A percentile compares a stretch with the other conserved stretches of the same genome.
phyloP scores from a whole-genome alignment of 148 eudicot genomes.

The Heliamphora exappendiculata region DNA sequence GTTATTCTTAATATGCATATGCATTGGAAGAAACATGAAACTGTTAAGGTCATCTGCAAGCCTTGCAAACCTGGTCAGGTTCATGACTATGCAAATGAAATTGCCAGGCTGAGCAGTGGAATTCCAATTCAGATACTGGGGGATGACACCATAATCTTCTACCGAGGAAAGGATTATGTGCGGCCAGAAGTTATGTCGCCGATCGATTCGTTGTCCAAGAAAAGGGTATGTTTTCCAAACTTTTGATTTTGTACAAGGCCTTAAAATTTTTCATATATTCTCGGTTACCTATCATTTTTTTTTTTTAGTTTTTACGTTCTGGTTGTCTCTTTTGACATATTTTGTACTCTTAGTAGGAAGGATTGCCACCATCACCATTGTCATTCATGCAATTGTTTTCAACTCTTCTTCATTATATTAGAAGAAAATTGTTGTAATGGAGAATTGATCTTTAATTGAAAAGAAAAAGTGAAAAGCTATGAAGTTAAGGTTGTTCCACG shows the following conservation, averaged over 20 bases:
- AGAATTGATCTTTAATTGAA: too few species aligned
- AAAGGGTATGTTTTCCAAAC: slow-evolving; percentile 44
- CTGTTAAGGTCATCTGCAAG: slow-evolving; percentile 84
- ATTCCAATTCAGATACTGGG: slow-evolving; percentile 76
- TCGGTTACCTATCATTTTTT: neutral
- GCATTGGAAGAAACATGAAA: slow-evolving; percentile 99
- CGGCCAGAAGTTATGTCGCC: slow-evolving; percentile 95
- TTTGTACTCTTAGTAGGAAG: neutral
- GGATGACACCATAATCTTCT: slow-evolving; percentile 77
- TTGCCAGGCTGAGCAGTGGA: slow-evolving; percentile 90
- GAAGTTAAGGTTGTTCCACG: too few species aligned
- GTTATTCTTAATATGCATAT: slow-evolving; percentile 95
- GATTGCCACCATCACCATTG: neutral
- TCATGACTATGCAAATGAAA: slow-evolving; percentile 68
- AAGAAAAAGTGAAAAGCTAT: too few species aligned
- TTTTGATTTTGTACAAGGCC: neutral
- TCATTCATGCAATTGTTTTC: neutral
- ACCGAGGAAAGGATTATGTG: slow-evolving; percentile 84
- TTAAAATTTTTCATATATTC: neutral
- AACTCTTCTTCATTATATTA: too few species aligned
- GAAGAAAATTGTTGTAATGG: too few species aligned
- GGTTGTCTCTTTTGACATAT: too few species aligned
- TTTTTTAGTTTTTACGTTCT: neutral
- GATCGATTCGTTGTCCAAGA: slow-evolving; percentile 83
- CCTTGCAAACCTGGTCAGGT: slow-evolving; percentile 93